These are phyloP conservation scores for Naganishia onofrii DNA, from an alignment of 768 basidiomycete species.

Conservation along the genomic window DNA sequence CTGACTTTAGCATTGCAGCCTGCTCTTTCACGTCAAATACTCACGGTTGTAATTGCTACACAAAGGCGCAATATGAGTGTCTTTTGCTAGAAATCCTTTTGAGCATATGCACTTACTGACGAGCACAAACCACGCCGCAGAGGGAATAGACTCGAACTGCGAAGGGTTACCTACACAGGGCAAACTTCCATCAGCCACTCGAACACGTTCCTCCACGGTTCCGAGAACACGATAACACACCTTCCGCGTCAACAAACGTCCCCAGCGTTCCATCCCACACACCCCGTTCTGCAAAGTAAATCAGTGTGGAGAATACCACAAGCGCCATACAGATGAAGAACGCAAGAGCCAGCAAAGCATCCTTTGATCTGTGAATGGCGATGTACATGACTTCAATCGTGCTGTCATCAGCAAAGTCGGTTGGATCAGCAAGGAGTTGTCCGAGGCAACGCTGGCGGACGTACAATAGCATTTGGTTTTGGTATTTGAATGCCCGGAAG, in stretches of 20 bases:
- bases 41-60: constrained; percentile 33
- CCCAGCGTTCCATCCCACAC: constrained; percentile 79
- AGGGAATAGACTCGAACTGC: constrained; percentile 63
- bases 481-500: constrained; percentile 80
- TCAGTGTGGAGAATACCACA: constrained; percentile 78
- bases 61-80: not conserved
- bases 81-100: not conserved
- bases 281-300: constrained; percentile 89
- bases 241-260: constrained; percentile 79
- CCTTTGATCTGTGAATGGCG: constrained; percentile 76
- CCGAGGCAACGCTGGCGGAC: not conserved
- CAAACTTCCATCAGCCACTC: constrained; percentile 47
- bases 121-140: constrained; percentile 68
- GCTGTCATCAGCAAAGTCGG: constrained; percentile 58
- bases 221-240: constrained; percentile 55
- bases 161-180: constrained; percentile 38
- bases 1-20: not conserved
- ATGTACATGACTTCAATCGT: constrained; percentile 74
- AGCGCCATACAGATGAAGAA: constrained; percentile 88
- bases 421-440: constrained; percentile 53
- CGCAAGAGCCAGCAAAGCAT: constrained; percentile 77
- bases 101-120: constrained; percentile 33
- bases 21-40: not conserved
- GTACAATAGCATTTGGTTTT: constrained; percentile 49
- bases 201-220: not conserved